A percentile compares a stretch with the other conserved stretches of the same genome.
phyloP scores from a whole-genome alignment of 1,139 yeast species.

The Ashbya aceris region DNA sequence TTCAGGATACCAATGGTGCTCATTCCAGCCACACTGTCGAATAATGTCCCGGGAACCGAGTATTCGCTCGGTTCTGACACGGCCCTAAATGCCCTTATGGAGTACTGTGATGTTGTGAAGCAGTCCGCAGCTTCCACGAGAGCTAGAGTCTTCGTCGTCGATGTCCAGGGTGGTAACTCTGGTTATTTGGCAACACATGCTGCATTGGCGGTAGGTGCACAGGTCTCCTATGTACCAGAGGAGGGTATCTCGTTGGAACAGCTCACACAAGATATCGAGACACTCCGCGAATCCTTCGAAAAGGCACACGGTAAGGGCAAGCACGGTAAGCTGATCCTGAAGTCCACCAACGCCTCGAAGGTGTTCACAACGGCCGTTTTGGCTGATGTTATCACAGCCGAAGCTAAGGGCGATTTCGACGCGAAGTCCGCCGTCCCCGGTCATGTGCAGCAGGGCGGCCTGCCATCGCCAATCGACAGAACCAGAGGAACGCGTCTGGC shows the following conservation, averaged over 20 bases:
- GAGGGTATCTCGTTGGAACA: conserved; percentile 50
- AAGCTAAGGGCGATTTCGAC: conserved; percentile 68
- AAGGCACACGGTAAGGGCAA: conserved; percentile 53
- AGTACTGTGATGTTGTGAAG: conserved; percentile 70
- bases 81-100: conserved; percentile 63
- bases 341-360: conserved; percentile 77
- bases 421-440: conserved; percentile 97
- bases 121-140: conserved; percentile 74
- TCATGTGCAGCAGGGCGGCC: conserved; percentile 86
- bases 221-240: conserved; percentile 70
- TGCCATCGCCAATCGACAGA: conserved; percentile 74
- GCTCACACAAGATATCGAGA: conserved; percentile 51
- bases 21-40: conserved; percentile 76
- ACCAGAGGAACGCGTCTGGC: conserved; percentile 63
- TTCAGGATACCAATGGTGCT: conserved; percentile 72
- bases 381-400: conserved; percentile 74
- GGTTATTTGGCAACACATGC: conserved; percentile 69
- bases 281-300: conserved; percentile 47
- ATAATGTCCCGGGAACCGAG: conserved; percentile 79
- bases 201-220: conserved; percentile 64
- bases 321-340: conserved; percentile 74
- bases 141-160: conserved; percentile 69
- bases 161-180: conserved; percentile 82
- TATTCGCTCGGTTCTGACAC: conserved; percentile 74
- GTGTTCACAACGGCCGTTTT: conserved; percentile 75